These are phyloP conservation scores for Hypoxylon subgilvum DNA, from an alignment of 495 filamentous ascomycete genomes.

Conservation along the genomic window DNA sequence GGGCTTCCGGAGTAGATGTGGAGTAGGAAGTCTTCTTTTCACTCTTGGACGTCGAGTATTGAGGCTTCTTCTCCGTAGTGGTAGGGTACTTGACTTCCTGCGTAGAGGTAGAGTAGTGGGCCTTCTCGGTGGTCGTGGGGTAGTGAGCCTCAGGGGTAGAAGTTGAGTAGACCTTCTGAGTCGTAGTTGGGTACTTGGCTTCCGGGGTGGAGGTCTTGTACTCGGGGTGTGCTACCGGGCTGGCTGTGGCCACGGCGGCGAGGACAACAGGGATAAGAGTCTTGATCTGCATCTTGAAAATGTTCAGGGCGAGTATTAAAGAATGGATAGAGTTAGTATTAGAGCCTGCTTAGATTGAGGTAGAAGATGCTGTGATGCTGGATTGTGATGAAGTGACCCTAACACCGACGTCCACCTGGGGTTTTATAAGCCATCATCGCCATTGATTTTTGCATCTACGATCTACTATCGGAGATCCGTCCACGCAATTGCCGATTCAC, in stretches of 20 bases:
- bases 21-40: constrained; percentile 1
- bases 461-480: constrained; percentile 11
- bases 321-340: neutral
- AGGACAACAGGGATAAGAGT: constrained; percentile 29
- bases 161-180: constrained; percentile 10
- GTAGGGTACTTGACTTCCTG: constrained; percentile 9
- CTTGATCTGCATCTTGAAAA: constrained; percentile 35
- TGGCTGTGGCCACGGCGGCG: constrained; percentile 28
- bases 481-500: neutral
- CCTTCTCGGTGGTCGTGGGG: constrained; percentile 11
- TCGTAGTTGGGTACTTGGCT: constrained; percentile 18
- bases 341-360: neutral
- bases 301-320: neutral
- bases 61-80: neutral
- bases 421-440: constrained; percentile 20
- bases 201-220: constrained; percentile 24
- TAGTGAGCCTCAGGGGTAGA: constrained; percentile 6
- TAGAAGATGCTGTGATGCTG: neutral
- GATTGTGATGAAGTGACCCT: constrained; percentile 2
- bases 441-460: neutral
- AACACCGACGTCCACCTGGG: neutral
- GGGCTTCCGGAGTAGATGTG: constrained; percentile 5
- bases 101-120: constrained; percentile 7
- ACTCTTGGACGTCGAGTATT: neutral
- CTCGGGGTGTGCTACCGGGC: constrained; percentile 31